Base-by-base conservation (phyloP, 2,329 filamentous ascomycete genomes). In the Fusarium staphyleae region DNA sequence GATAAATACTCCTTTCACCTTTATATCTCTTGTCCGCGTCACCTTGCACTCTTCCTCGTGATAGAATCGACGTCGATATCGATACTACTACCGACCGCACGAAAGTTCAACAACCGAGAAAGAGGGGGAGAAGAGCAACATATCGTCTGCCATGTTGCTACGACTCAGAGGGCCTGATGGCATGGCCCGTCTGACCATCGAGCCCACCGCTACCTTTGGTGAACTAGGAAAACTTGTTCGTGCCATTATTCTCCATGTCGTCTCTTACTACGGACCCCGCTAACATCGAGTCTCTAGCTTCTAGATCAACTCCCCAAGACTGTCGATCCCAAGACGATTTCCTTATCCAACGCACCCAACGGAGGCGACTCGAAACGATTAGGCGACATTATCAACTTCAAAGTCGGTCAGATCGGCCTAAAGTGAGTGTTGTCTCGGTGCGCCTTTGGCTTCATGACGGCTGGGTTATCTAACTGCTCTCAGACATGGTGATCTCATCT, bases 131-230 rank as follows among this genome's bases (percentile, higher is more conserved):
- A 45, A 18, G 39, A 48, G 19, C 56, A 42, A 36, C 56, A 55
- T 30, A 49, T 39, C 35, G 18, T 29, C 34, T 70, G 77, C 70
- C 61, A 96, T 96, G 86, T 82, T 96, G 69, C 80, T 97, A 50
- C 86, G 93, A 74, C 90, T 96, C 66, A 88, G 93, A 68, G 92
- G 92, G 72, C 91, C 90, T 61, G 92, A 97, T 78, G 95, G 95
- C 78, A 95, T 95, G 81, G 88, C 93, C 75, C 89, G 95, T 66
- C 80, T 98, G 68, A 90, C 82, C 44, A 84, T 96, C 64, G 87
- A 93, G 66, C 84, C 87, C 43, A 81, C 83, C 34, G 87, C 90
- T 59, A 87, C 87, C 0, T 96, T 98, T 72, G 78, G 77, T 34
- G 76, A 84, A n/a, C 75, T 88, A 34, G 82, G 80, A 26, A 71